phyloP scores from a whole-genome alignment of 148 eudicot genomes.

The Persicaria tinctoria region DNA sequence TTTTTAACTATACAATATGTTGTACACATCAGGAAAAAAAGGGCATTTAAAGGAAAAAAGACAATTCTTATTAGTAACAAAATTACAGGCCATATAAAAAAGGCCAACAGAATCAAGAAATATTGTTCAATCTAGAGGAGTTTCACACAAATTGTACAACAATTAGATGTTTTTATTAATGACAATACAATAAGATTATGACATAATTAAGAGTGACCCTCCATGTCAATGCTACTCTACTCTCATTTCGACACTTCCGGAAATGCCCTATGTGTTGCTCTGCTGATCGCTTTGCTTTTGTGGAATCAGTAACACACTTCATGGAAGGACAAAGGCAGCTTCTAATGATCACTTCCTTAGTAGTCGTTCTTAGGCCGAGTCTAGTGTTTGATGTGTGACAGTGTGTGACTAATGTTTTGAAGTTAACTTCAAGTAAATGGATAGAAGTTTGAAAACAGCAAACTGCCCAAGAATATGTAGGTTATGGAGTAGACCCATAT shows the following conservation, averaged over 20 bases:
- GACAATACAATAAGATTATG: not conserved
- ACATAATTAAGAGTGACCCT: not conserved
- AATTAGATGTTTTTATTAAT: not conserved
- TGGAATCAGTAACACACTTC: not conserved
- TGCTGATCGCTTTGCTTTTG: not conserved
- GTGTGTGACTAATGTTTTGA: not conserved
- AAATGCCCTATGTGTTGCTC: too few species aligned
- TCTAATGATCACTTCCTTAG: not conserved
- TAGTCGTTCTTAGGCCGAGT: not conserved
- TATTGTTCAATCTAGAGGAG: not conserved
- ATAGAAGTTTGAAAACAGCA: slow-evolving; percentile 89
- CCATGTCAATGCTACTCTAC: not conserved
- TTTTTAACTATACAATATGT: too few species aligned
- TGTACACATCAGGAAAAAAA: too few species aligned
- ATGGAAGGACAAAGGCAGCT: not conserved
- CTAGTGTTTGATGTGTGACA: not conserved
- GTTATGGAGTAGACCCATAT: slow-evolving; percentile 71
- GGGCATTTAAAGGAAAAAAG: too few species aligned
- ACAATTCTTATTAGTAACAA: too few species aligned
- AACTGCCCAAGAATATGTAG: slow-evolving; percentile 82
- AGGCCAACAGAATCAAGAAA: not conserved
- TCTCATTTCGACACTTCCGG: too few species aligned
- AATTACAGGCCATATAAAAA: too few species aligned
- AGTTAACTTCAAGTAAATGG: slow-evolving; percentile 63
- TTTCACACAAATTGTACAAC: not conserved